A percentile compares a stretch with the other conserved stretches of the same genome.
Evolutionary conservation across 495 filamentous ascomycete genomes (phyloP).

Genomic region (Aspergillus diversus): DNA sequence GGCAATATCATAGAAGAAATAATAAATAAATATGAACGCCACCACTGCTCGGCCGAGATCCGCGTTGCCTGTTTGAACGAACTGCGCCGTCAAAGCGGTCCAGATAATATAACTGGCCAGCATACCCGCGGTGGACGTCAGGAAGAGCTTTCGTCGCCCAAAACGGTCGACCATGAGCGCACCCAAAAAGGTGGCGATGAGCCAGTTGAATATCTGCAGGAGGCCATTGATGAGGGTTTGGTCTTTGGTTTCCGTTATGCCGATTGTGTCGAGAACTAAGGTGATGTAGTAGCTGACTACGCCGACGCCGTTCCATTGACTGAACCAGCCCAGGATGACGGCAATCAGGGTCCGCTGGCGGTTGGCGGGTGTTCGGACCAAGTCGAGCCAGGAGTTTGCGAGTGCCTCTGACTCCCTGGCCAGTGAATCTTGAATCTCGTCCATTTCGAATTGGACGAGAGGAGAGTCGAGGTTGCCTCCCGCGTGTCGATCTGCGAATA

Average conservation of each 20-base stretch:
- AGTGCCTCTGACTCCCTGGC: neutral
- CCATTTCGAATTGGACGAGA: conserved; percentile 20
- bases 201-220: conserved; percentile 5
- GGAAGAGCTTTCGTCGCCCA: conserved; percentile 2
- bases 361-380: neutral
- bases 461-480: conserved; percentile 11
- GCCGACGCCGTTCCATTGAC: neutral
- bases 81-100: neutral
- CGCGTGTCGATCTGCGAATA: conserved; percentile 30
- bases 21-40: conserved; percentile 10
- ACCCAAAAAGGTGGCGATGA: neutral
- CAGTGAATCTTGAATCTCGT: neutral
- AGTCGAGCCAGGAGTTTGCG: neutral
- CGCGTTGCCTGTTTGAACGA: neutral
- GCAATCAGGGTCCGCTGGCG: neutral
- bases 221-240: conserved; percentile 12
- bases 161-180: neutral
- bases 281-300: neutral
- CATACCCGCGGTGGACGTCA: neutral
- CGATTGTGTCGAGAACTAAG: conserved; percentile 1
- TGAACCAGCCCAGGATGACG: neutral
- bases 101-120: neutral
- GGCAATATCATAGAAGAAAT: conserved; percentile 6
- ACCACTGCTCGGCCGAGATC: neutral
- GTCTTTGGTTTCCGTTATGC: neutral